phyloP scores from a whole-genome alignment of 2,329 filamentous ascomycete genomes.

The Rugonectria rugulosa region DNA sequence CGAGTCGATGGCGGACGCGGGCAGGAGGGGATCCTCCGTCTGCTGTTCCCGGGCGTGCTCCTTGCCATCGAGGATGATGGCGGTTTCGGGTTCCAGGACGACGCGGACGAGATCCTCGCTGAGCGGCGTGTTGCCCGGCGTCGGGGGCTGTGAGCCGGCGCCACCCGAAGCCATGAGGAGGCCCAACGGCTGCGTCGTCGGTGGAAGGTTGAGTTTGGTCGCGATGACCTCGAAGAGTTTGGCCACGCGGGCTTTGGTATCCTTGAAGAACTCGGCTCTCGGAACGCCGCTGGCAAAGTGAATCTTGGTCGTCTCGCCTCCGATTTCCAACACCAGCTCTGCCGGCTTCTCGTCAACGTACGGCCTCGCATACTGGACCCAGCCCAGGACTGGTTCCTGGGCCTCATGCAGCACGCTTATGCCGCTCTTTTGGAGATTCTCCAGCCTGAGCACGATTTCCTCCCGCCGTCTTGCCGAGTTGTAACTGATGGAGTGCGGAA shows the following conservation, averaged over 20 bases:
- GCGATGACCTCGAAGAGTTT: conserved; percentile 83
- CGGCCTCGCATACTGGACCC: conserved; percentile 83
- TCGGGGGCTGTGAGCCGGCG: conserved; percentile 66
- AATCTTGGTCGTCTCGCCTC: conserved; percentile 68
- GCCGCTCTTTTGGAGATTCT: conserved; percentile 90
- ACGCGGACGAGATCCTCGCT: conserved; percentile 75
- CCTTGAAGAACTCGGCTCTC: conserved; percentile 77
- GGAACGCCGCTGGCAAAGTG: conserved; percentile 50
- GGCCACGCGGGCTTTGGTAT: conserved; percentile 73
- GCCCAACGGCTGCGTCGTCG: conserved; percentile 66
- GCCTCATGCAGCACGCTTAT: conserved; percentile 66
- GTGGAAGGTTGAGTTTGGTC: conserved; percentile 76
- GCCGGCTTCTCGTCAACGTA: conserved; percentile 79
- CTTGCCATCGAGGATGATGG: conserved; percentile 66
- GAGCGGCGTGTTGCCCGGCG: conserved; percentile 73
- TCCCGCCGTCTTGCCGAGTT: conserved; percentile 73
- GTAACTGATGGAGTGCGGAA: conserved; percentile 77
- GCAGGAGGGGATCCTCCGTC: conserved; percentile 40
- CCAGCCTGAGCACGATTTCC: conserved; percentile 82
- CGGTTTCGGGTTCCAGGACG: conserved; percentile 65
- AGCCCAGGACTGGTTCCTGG: conserved; percentile 48
- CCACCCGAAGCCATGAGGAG: conserved; percentile 73
- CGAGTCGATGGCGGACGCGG: conserved; percentile 38
- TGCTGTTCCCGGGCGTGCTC: conserved; percentile 45
- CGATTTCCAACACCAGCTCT: conserved; percentile 83